These are phyloP conservation scores for Trametes meyenii DNA, from an alignment of 768 basidiomycete species.

Conservation along the genomic window DNA sequence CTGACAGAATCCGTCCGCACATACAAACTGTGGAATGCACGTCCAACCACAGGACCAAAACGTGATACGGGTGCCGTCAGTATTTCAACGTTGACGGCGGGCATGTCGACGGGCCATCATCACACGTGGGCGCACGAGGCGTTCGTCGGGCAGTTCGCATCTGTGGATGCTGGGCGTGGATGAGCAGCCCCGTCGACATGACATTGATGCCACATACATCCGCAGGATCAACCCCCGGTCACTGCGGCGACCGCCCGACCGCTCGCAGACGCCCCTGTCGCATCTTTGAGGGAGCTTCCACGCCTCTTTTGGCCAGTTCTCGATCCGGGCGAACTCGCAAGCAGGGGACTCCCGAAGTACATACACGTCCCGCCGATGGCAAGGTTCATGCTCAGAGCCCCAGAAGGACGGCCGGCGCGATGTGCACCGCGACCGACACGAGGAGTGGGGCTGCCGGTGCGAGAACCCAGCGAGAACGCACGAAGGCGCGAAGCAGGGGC, in stretches of 20 bases:
- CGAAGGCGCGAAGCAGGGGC: too few species aligned
- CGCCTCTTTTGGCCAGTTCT: not conserved
- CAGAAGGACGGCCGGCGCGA: not conserved
- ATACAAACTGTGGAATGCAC: not conserved
- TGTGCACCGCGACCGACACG: not conserved
- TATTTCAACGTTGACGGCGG: too few species aligned
- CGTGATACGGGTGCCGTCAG: too few species aligned
- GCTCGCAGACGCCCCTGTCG: too few species aligned
- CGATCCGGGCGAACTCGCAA: not conserved
- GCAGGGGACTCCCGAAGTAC: not conserved
- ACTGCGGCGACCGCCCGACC: too few species aligned
- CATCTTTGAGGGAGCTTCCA: not conserved
- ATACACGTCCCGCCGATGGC: not conserved
- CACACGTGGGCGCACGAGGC: not conserved
- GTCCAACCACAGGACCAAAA: not conserved
- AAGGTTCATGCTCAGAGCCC: too few species aligned
- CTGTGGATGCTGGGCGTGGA: not conserved
- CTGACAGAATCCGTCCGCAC: slow-evolving; percentile 3
- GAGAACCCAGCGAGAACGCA: slow-evolving; percentile 10
- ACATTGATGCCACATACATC: not conserved
- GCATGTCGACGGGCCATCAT: not conserved
- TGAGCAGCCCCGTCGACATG: not conserved
- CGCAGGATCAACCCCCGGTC: too few species aligned
- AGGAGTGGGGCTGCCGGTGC: slow-evolving; percentile 2
- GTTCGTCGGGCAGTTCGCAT: not conserved